These are phyloP conservation scores for Sporothrix euskadiensis DNA, from an alignment of 2,329 filamentous ascomycete species.

Conservation along the genomic window DNA sequence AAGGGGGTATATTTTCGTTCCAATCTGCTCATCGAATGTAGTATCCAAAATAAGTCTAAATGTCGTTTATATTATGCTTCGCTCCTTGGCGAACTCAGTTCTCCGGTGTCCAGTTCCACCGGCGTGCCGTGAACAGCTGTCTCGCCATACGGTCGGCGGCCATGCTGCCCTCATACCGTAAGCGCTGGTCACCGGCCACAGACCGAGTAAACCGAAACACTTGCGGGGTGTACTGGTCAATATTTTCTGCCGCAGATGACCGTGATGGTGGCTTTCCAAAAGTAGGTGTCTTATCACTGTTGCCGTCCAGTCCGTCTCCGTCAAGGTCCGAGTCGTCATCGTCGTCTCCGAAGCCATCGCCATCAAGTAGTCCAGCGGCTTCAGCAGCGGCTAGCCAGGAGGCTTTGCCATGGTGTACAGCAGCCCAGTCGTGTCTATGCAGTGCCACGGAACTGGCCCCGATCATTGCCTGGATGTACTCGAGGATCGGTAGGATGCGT, in stretches of 20 bases:
- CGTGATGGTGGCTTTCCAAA: slow-evolving; percentile 25
- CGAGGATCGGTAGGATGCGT: slow-evolving; percentile 64
- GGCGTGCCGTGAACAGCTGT: slow-evolving; percentile 56
- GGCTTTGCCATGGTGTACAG: slow-evolving; percentile 36
- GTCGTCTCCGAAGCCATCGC: slow-evolving; percentile 30
- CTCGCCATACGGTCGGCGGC: slow-evolving; percentile 54
- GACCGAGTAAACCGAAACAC: slow-evolving; percentile 55
- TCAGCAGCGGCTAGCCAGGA: slow-evolving; percentile 31
- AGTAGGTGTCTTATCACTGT: slow-evolving; percentile 27
- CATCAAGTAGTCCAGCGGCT: slow-evolving; percentile 30
- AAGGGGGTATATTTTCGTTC: neutral
- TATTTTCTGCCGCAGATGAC: neutral
- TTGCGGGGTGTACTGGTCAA: slow-evolving; percentile 15
- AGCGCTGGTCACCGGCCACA: slow-evolving; percentile 51
- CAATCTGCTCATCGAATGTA: neutral
- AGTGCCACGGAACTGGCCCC: slow-evolving; percentile 50
- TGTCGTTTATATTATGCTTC: neutral
- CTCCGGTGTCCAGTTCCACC: slow-evolving; percentile 63
- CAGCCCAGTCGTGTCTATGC: slow-evolving; percentile 50
- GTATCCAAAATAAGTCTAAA: neutral
- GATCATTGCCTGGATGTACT: slow-evolving; percentile 62
- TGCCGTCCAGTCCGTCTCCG: neutral
- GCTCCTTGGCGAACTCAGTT: slow-evolving; percentile 31
- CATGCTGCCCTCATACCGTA: slow-evolving; percentile 52
- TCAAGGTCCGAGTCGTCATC: slow-evolving; percentile 21